These are phyloP conservation scores for Silene noctiflora DNA, from an alignment of 179 eudicot genomes.

Conservation along the genomic window DNA sequence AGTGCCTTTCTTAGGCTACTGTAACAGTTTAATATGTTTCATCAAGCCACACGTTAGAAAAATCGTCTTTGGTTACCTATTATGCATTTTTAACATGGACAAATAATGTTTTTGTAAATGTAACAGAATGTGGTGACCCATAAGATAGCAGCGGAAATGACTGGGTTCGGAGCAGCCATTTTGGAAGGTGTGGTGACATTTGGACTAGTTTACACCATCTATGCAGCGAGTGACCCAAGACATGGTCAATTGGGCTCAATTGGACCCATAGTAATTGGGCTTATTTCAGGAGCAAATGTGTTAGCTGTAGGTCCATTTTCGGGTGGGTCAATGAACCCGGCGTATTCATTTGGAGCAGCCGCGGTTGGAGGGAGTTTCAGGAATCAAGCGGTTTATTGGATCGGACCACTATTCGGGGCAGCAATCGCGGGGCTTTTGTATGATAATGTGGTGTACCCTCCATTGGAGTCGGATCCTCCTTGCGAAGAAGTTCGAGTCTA, in stretches of 20 bases:
- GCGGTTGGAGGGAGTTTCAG: slow-evolving; percentile 62
- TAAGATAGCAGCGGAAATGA: slow-evolving; percentile 65
- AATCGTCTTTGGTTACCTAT: no score
- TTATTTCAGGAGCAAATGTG: slow-evolving; percentile 66
- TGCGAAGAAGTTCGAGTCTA: slow-evolving; percentile 27
- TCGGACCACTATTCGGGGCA: slow-evolving; percentile 80
- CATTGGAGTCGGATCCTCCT: slow-evolving; percentile 28
- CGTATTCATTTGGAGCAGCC: slow-evolving; percentile 66
- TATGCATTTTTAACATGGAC: not conserved
- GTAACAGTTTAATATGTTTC: no score
- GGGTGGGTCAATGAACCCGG: slow-evolving; percentile 93
- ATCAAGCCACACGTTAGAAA: no score
- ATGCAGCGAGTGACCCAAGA: slow-evolving; percentile 58
- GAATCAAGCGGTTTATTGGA: slow-evolving; percentile 93
- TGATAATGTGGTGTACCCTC: slow-evolving; percentile 71
- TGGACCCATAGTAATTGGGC: slow-evolving; percentile 71
- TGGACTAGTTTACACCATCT: slow-evolving; percentile 66
- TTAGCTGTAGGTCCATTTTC: slow-evolving; percentile 77
- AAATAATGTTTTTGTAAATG: not conserved
- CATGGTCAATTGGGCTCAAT: slow-evolving; percentile 49
- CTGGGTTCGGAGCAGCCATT: slow-evolving; percentile 83
- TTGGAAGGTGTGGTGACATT: slow-evolving; percentile 81
- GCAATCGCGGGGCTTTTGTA: slow-evolving; percentile 68
- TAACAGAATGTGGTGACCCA: slow-evolving; percentile 60
- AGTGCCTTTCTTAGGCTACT: no score